Conservation (phyloP, 1,139 yeast genomes). For the Candida dubliniensis region DNA sequence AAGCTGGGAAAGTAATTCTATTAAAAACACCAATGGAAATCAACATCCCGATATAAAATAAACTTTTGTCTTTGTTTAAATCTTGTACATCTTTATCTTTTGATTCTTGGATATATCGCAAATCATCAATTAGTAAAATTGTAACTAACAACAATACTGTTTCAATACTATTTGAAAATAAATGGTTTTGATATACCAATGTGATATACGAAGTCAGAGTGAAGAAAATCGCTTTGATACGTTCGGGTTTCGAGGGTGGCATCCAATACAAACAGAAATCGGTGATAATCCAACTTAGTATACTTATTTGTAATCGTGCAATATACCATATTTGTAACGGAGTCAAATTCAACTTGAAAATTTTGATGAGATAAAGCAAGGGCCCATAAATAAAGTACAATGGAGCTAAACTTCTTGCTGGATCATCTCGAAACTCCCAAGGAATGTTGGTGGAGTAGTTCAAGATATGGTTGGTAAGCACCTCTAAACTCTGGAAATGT, state of each 20-base stretch:
- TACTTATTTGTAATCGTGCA: constrained; percentile 56
- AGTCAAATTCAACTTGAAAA: constrained; percentile 22
- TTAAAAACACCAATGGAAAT: constrained; percentile 75
- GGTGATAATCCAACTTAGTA: constrained; percentile 57
- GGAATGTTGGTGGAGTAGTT: constrained; percentile 56
- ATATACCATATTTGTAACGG: constrained; percentile 57
- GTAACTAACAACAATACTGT: constrained; percentile 63
- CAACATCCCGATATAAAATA: constrained; percentile 21
- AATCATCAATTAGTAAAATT: constrained; percentile 50
- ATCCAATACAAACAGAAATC: constrained; percentile 53
- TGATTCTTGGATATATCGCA: constrained; percentile 32
- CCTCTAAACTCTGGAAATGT: constrained; percentile 86
- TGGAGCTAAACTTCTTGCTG: constrained; percentile 76
- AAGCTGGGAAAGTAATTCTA: constrained; percentile 79
- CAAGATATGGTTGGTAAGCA: constrained; percentile 51
- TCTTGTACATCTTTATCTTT: constrained; percentile 11
- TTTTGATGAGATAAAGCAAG: constrained; percentile 36
- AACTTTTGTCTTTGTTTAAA: constrained; percentile 12
- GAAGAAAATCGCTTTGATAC: constrained; percentile 63
- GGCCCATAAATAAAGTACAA: constrained; percentile 73
- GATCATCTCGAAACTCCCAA: constrained; percentile 78
- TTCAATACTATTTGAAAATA: constrained; percentile 86
- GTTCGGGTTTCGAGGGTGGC: constrained; percentile 59
- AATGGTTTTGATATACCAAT: constrained; percentile 78
- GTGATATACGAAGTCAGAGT: constrained; percentile 78